Percentiles rank a stretch among this genome's conserved stretches.
Conservation (phyloP, 2,329 filamentous ascomycete genomes). For the Leptographium wingfieldii region DNA sequence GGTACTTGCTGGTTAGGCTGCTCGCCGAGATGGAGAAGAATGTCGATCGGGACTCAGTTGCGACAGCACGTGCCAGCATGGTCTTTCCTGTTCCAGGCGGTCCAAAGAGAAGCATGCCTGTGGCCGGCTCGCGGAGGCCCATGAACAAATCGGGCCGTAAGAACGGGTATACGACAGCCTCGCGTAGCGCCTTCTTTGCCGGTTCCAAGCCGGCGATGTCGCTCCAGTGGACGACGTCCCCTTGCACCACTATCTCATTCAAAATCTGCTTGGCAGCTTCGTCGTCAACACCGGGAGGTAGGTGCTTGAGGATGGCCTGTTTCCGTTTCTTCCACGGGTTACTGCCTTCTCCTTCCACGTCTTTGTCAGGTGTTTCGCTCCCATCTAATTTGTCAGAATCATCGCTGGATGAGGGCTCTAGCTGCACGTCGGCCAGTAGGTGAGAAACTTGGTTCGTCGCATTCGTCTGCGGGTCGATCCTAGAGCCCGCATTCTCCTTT, state of each 20-base stretch:
- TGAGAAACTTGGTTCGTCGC: conserved; percentile 6
- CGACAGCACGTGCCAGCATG: conserved; percentile 89
- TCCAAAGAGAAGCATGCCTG: conserved; percentile 92
- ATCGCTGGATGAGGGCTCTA: conserved; percentile 8
- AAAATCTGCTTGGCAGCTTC: conserved; percentile 79
- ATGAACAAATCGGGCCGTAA: conserved; percentile 90
- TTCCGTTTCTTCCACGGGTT: conserved; percentile 48
- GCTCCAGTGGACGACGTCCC: conserved; percentile 88
- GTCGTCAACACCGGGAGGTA: conserved; percentile 74
- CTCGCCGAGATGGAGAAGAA: conserved; percentile 97
- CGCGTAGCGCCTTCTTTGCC: conserved; percentile 84
- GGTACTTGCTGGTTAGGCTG: conserved; percentile 87
- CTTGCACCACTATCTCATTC: conserved; percentile 89
- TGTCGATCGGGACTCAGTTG: conserved; percentile 85
- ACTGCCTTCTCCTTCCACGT: conserved; percentile 1
- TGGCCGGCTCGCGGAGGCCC: conserved; percentile 83
- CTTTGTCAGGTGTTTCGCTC: conserved; percentile 1
- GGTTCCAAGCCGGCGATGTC: conserved; percentile 85
- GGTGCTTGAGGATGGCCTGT: conserved; percentile 54
- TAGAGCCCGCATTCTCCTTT: not conserved
- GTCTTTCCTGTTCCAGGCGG: conserved; percentile 98
- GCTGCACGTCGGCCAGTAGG: conserved; percentile 10
- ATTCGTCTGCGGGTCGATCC: not conserved
- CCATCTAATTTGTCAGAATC: conserved; percentile 9
- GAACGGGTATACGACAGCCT: conserved; percentile 95